A percentile compares a stretch with the other conserved stretches of the same genome.
Conservation (phyloP, 1,139 yeast species). For the Yamadazyma atlantica region DNA sequence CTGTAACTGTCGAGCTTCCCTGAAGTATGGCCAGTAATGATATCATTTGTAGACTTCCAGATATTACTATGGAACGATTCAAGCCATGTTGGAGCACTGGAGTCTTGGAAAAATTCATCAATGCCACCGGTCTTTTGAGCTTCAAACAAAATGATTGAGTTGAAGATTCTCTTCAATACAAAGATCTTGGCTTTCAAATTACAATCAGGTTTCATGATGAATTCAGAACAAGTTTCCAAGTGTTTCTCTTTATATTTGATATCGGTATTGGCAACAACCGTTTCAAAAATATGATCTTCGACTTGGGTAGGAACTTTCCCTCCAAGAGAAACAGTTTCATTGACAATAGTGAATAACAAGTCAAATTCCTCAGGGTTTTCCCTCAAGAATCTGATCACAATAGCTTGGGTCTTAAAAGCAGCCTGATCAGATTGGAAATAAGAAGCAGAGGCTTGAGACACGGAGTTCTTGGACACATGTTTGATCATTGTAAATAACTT, state of each 20-base stretch:
- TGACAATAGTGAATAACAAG: constrained; percentile 48
- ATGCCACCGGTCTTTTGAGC: constrained; percentile 52
- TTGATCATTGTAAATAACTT: constrained; percentile 47
- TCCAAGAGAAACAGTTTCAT: constrained; percentile 46
- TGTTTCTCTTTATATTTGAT: constrained; percentile 47
- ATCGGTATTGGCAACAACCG: constrained; percentile 55
- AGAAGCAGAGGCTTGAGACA: constrained; percentile 54
- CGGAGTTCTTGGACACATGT: constrained; percentile 19
- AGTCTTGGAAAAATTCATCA: constrained; percentile 43
- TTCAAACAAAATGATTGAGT: constrained; percentile 65
- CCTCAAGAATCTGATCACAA: constrained; percentile 52
- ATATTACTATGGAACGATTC: constrained; percentile 57
- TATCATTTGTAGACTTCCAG: constrained; percentile 68
- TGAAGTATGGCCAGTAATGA: constrained; percentile 56
- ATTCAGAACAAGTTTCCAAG: constrained; percentile 52
- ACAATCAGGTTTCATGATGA: constrained; percentile 40
- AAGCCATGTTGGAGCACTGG: constrained; percentile 57
- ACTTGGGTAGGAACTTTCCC: constrained; percentile 48
- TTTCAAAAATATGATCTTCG: constrained; percentile 57
- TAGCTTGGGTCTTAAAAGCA: constrained; percentile 55
- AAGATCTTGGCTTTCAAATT: constrained; percentile 59
- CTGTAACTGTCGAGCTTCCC: constrained; percentile 76
- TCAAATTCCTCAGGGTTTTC: constrained; percentile 29
- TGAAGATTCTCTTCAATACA: constrained; percentile 62
- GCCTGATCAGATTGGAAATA: constrained; percentile 79